phyloP scores from a whole-genome alignment of 2,329 filamentous ascomycete species.

The Phyllosticta citribraziliensis region DNA sequence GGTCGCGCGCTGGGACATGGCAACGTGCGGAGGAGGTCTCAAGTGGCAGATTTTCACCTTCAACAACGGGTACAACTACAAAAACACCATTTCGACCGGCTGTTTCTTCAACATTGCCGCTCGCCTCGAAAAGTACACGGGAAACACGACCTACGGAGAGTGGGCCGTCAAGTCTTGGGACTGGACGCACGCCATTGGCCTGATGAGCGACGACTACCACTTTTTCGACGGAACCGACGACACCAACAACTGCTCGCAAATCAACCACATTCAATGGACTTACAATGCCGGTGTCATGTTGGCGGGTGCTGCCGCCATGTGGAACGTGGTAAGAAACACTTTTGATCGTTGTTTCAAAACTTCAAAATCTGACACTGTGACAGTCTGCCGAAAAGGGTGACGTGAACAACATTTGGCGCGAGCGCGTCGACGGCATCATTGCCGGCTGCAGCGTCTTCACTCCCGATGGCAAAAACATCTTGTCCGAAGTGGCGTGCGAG shows the following conservation, averaged over 20 bases:
- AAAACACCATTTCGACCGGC: conserved; percentile 50
- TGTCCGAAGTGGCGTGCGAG: conserved; percentile 41
- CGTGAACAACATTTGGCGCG: conserved; percentile 1
- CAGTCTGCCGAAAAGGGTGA: conserved; percentile 9
- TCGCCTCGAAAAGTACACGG: conserved; percentile 67
- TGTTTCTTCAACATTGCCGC: conserved; percentile 52
- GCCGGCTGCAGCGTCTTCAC: conserved; percentile 31
- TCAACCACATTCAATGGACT: conserved; percentile 37
- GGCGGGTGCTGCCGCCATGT: conserved; percentile 38
- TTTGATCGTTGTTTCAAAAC: neutral
- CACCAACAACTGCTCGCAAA: conserved; percentile 32
- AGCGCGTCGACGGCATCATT: conserved; percentile 24
- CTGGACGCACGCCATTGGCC: conserved; percentile 39
- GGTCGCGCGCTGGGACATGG: conserved; percentile 25
- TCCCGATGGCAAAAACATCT: conserved; percentile 26
- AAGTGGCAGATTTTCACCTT: conserved; percentile 80
- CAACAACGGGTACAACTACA: conserved; percentile 57
- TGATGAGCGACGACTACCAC: conserved; percentile 41
- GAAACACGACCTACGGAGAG: conserved; percentile 66
- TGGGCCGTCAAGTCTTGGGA: conserved; percentile 64
- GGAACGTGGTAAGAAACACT: conserved; percentile 33
- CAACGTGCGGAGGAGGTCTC: conserved; percentile 61
- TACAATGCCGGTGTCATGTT: conserved; percentile 39
- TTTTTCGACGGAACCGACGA: conserved; percentile 38
- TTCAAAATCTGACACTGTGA: neutral